phyloP scores from a whole-genome alignment of 306 rosid genomes.

The Cucumis melo region DNA sequence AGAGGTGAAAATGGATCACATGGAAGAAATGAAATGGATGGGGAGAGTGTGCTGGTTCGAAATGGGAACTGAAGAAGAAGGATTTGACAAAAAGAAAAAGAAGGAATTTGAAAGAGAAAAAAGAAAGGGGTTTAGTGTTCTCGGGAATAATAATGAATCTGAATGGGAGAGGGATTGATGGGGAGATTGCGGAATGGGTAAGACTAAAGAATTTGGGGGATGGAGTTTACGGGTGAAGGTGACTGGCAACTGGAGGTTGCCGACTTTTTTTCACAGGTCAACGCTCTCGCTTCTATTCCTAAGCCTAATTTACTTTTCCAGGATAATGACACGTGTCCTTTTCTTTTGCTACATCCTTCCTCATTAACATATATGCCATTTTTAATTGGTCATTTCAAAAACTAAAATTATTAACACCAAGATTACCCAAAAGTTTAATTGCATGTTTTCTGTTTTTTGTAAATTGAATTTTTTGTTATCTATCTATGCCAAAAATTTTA shows the following conservation, averaged over 20 bases:
- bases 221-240: background rate
- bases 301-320: background rate
- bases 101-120: background rate
- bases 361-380: background rate
- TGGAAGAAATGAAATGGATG: background rate
- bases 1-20: background rate
- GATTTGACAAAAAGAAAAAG: background rate
- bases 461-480: too few relatives aligned
- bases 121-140: background rate
- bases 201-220: background rate
- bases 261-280: conserved; percentile 40
- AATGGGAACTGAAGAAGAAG: conserved; percentile 18
- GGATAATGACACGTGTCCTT: background rate
- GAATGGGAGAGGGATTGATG: conserved; percentile 19
- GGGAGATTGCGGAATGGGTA: background rate
- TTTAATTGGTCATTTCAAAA: background rate
- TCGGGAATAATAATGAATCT: conserved; percentile 6
- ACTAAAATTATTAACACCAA: background rate
- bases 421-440: too few relatives aligned
- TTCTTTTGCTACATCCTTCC: background rate
- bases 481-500: too few relatives aligned
- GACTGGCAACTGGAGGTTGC: conserved; percentile 65
- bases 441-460: too few relatives aligned
- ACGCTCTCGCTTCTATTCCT: conserved; percentile 15
- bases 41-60: conserved; percentile 31